Base-by-base conservation (phyloP, 2,329 filamentous ascomycete genomes). In the Alternaria ventricosa region DNA sequence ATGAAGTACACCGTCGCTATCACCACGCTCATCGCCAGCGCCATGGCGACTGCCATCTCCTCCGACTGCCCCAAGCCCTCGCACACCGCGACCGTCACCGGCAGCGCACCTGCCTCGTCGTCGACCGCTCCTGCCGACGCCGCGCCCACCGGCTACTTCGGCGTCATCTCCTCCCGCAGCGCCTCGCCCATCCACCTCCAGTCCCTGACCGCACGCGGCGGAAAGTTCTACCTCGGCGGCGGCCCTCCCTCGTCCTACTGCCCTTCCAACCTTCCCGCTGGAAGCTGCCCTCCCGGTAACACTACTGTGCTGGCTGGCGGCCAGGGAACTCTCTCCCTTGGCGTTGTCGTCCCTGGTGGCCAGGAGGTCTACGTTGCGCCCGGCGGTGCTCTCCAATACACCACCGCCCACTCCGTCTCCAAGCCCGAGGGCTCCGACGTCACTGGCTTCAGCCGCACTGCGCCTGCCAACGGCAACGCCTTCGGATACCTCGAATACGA, bases 291-390 rank as follows among this genome's bases (percentile, higher is more conserved):
- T 15, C 70, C 81, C 0, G 85, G 84, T 18, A 84, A 82, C 61
- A 66, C 74, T 25, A 87, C 86, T 8, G 81, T 84, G 9, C 77
- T 87, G 51, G 72, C 78, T 36, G 79, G 82, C 28, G 78, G 80
- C 47, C 57, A 75, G 28, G 43, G 45, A 2, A 72, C 65, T 11
- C 73, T 79, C 6, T 60, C 63, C n/a, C 51, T 87, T 72, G 78
- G 81, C 33, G 84, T 87, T 30, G 73, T 83, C 28, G 89, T 90
- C 5, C 88, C 89, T 6, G 89, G 89, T 27, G 89, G 89, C 25
- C 89, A 92, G 71, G 78, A 83, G 61, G 77, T 90, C 69, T 91
- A 87, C 75, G 82, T 91, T 60, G 81, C 79, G 4, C 80, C 84
- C 4, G 76, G 82, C 25, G 89, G 89, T 6, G 80, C 83, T 10